Base-by-base conservation (phyloP, 441 rosid species). In the Populus tomentosa region DNA sequence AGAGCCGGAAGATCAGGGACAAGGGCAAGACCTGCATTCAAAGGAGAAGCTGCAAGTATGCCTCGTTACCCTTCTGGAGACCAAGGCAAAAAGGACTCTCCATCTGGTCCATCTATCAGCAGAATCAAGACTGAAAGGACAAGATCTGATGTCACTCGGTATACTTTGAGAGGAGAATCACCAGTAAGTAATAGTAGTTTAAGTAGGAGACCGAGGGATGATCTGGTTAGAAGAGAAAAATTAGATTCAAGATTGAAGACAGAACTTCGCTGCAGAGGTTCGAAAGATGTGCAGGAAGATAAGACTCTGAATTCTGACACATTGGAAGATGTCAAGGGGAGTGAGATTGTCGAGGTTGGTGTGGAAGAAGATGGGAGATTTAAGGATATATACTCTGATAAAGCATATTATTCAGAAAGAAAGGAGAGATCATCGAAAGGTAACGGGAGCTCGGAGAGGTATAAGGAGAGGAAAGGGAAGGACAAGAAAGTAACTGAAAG, bases 311-410 rank as follows among this genome's bases (percentile, higher is more conserved):
- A 53, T 36, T 72, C 13, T 53, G 75, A 67, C 76, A 63, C 79
- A 14, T 67, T 76, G 3, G 69, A 77, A 80, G 81, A 75, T 62
- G 11, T 42, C 35, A 21, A 42, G 18, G 82, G 76, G 53, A 80
- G 77, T 70, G 89, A 85, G 81, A 86, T 82, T 73, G 85, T 77
- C 77, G 93, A 88, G 79, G 79, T 77, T 71, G 84, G 77, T 11
- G 59, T 20, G 10, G 86, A 81, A 82, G 87, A 75, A 65, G 73
- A 73, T 74, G 80, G 40, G 69, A 67, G 74, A 61, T 64, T 79
- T 32, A 79, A 75, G 78, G 85, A 87, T 78, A 76, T 73, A 23
- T 83, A 84, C 82, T 79, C 84, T 23, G 85, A 85, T 63, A 80
- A 72, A 70, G 75, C 64, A 65, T 61, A 79, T 62, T 70, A 63